phyloP scores from a whole-genome alignment of 2,329 filamentous ascomycete species.

The Huntiella bhutanensis region DNA sequence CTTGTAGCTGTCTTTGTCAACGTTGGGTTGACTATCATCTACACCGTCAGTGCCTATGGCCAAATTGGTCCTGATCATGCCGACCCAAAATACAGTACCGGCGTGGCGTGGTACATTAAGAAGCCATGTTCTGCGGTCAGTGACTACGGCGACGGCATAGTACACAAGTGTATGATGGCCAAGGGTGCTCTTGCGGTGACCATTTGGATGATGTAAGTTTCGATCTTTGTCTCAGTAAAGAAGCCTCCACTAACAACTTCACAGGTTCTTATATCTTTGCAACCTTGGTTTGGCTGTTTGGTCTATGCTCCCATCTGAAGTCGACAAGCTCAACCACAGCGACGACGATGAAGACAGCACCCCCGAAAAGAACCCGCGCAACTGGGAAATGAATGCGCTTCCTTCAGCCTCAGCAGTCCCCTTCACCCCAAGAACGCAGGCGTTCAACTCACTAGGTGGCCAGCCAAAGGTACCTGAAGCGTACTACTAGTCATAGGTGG shows the following conservation, averaged over 20 bases:
- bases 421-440: conserved; percentile 47
- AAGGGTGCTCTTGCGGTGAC: conserved; percentile 47
- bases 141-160: conserved; percentile 21
- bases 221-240: not conserved
- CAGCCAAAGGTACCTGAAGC: conserved; percentile 8
- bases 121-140: conserved; percentile 34
- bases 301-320: conserved; percentile 36
- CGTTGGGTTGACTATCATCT: conserved; percentile 38
- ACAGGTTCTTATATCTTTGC: conserved; percentile 6
- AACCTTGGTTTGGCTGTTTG: conserved; percentile 33
- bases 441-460: conserved; percentile 41
- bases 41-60: conserved; percentile 45
- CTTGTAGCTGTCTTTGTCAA: conserved; percentile 42
- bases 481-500: conserved; percentile 29
- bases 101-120: conserved; percentile 55
- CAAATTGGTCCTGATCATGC: conserved; percentile 57
- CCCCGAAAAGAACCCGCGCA: conserved; percentile 15
- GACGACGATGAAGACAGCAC: conserved; percentile 23
- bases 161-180: conserved; percentile 46
- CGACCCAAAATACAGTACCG: conserved; percentile 42
- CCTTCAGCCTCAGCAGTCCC: conserved; percentile 20
- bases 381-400: conserved; percentile 41
- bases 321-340: conserved; percentile 27
- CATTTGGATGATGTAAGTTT: conserved; percentile 47
- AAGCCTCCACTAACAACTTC: conserved; percentile 6